Evolutionary conservation across 2,329 filamentous ascomycete genomes (phyloP).

Genomic region (Corinectria fuckeliana): DNA sequence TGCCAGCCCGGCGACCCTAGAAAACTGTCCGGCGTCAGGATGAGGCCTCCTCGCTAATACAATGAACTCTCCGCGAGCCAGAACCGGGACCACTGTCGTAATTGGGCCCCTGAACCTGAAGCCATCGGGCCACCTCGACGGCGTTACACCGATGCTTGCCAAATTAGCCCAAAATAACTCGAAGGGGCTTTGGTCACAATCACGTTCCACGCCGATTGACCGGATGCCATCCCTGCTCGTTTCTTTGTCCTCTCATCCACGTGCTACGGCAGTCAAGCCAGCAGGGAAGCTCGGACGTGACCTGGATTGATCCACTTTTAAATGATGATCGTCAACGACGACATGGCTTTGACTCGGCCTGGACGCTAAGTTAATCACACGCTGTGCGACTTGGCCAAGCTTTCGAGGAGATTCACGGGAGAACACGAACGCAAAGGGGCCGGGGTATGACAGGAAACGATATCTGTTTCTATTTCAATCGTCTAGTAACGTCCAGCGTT

Average conservation of each 20-base stretch:
- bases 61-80: not conserved
- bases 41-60: conserved; percentile 36
- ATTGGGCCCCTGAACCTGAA: not conserved
- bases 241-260: not conserved
- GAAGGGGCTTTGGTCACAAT: conserved; percentile 1
- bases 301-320: conserved; percentile 18
- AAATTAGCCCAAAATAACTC: conserved; percentile 16
- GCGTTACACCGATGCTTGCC: conserved; percentile 1
- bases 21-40: conserved; percentile 7
- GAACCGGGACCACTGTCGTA: not conserved
- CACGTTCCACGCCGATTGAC: not conserved
- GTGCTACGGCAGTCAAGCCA: not conserved
- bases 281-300: conserved; percentile 5
- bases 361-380: not conserved
- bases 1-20: conserved; percentile 16
- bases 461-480: conserved; percentile 30
- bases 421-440: not conserved
- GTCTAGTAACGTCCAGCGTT: conserved; percentile 29
- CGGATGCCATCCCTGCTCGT: not conserved
- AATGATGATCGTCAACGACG: conserved; percentile 17
- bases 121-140: not conserved
- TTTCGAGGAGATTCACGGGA: not conserved
- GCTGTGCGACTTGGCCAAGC: not conserved
- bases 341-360: conserved; percentile 7
- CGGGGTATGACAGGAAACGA: conserved; percentile 7